phyloP scores from a whole-genome alignment of 805 yeast species.

The Starmerella vitae region DNA sequence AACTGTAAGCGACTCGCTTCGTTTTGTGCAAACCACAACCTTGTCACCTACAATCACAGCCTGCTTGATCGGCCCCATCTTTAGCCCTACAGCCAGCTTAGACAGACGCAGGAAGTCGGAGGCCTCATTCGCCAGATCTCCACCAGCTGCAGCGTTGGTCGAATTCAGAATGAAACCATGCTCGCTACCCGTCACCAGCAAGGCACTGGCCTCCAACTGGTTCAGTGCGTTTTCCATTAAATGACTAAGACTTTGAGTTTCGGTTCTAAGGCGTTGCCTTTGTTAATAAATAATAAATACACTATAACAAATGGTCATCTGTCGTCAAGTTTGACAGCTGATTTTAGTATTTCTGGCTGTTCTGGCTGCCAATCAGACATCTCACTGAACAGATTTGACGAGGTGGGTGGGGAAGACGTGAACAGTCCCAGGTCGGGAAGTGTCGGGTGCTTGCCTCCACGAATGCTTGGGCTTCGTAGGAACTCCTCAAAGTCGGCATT shows the following conservation, averaged over 20 bases:
- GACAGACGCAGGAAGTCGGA: constrained; percentile 7
- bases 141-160: background rate
- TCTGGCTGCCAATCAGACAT: constrained; percentile 11
- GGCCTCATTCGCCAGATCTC: background rate
- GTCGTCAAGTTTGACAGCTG: background rate
- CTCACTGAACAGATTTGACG: constrained; percentile 18
- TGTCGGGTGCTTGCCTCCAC: constrained; percentile 1
- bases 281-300: no score
- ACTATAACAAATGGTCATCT: no score
- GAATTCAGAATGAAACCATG: background rate
- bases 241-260: no score
- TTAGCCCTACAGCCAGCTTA: constrained; percentile 14
- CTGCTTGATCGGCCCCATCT: constrained; percentile 17
- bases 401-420: constrained; percentile 19
- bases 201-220: constrained; percentile 9
- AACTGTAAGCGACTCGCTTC: constrained; percentile 1
- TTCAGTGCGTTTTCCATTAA: constrained; percentile 12
- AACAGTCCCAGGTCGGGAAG: constrained; percentile 4
- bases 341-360: background rate
- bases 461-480: constrained; percentile 15
- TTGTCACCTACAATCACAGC: constrained; percentile 8
- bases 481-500: constrained; percentile 13
- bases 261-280: no score
- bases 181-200: constrained; percentile 5
- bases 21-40: constrained; percentile 5